Base-by-base conservation (phyloP, 768 basidiomycete genomes). In the Agaricus subrufescens region DNA sequence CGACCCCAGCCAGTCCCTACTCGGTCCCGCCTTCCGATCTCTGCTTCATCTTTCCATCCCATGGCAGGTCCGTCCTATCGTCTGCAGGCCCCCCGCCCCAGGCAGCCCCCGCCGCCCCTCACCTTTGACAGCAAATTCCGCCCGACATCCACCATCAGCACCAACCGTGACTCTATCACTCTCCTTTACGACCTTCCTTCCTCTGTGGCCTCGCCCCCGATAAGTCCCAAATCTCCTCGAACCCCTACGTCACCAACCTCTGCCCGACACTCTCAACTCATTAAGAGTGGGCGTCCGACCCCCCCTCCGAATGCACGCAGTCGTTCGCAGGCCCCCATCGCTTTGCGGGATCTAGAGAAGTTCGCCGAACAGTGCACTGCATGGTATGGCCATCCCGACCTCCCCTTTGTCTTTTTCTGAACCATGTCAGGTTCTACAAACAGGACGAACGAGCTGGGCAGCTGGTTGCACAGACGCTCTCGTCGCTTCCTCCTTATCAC, bases 401-500 rank as follows among this genome's bases (percentile, higher is more conserved):
- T 34, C 26, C 37, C 19, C n/a, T 34, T 34, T 7, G 1, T 11
- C 5, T 52, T 34, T 56, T 27, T 6, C 46, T 34, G 34, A 43
- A 15, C 52, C 50, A 59, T 27, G 50, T 34, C 62, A 93, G 91
- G 91, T 94, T 91, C 70, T 93, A 84, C 69, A 75, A 83, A 59
- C 91, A 93, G 69, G 87, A 92, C 65, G 85, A 89, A 63, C 78
- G 83, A 61, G 80, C 91, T 19, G 87, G 90, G 27, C 83, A 83
- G 47, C 73, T 80, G 58, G 93, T 96, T 85, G 88, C 89, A 12
- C 86, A 91, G 61, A 91, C 85, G 3, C 75, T 96, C 46, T 80
- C 90, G 45, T 86, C 85, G 34, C 78, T 94, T 3, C 87, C 88
- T 6, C 82, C 91, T 2, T 85, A 89, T 0, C 92, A 95, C 62